Evolutionary conservation across 768 basidiomycete genomes (phyloP).

Genomic region (Leccinum subgranulosum): DNA sequence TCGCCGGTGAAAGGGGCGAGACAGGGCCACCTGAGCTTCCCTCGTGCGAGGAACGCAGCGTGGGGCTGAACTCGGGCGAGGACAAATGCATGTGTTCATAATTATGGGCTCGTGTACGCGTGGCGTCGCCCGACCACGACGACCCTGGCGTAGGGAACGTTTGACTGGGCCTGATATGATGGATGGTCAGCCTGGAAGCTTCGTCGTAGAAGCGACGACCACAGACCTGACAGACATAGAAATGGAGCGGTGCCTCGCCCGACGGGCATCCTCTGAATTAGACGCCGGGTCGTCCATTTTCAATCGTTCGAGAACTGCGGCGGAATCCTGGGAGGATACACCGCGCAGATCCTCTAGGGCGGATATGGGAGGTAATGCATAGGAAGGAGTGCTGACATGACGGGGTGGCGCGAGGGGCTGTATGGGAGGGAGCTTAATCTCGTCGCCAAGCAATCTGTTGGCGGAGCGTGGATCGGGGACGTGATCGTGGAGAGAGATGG

Average conservation of each 20-base stretch:
- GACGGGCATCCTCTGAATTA: constrained; percentile 24
- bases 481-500: constrained; percentile 33
- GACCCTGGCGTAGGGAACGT: constrained; percentile 21
- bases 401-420: constrained; percentile 32
- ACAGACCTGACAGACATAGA: constrained; percentile 39
- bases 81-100: constrained; percentile 15
- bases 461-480: constrained; percentile 23
- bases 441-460: constrained; percentile 31
- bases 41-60: constrained; percentile 38
- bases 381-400: constrained; percentile 36
- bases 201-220: neutral
- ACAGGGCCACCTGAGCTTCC: constrained; percentile 47
- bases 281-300: constrained; percentile 45
- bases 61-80: constrained; percentile 20
- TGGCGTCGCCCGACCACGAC: constrained; percentile 26
- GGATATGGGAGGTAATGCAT: constrained; percentile 66
- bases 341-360: constrained; percentile 63
- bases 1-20: constrained; percentile 51
- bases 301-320: constrained; percentile 64
- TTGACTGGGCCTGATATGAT: constrained; percentile 12
- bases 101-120: constrained; percentile 9
- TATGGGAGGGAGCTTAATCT: constrained; percentile 41
- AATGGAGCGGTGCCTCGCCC: constrained; percentile 43
- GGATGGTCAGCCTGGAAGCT: neutral
- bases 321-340: constrained; percentile 50